phyloP scores from a whole-genome alignment of 768 basidiomycete species.

The Brasilioporus rufonigricans region DNA sequence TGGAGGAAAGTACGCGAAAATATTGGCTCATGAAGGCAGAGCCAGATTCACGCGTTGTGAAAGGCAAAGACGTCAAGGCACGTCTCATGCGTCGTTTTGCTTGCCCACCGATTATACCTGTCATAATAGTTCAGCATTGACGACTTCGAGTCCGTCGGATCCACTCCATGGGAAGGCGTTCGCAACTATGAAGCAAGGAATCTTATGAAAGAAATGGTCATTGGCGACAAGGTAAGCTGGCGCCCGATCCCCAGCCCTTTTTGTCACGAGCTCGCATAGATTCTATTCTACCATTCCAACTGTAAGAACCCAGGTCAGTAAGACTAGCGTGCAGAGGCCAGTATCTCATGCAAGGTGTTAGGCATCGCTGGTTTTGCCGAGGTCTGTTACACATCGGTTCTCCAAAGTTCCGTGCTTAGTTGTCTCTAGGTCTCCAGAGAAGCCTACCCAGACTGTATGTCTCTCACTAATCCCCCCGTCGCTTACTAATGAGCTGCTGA shows the following conservation, averaged over 20 bases:
- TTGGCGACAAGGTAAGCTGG: constrained; percentile 63
- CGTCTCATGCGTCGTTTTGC: constrained; percentile 1
- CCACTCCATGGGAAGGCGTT: constrained; percentile 86
- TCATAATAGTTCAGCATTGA: constrained; percentile 75
- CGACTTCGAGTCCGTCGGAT: constrained; percentile 70
- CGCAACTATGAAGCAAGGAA: constrained; percentile 81
- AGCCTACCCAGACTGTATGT: constrained; percentile 87
- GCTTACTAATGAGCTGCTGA: constrained; percentile 6
- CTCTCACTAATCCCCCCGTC: not conserved
- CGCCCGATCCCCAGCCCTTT: not conserved
- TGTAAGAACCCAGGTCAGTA: constrained; percentile 73
- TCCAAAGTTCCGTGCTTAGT: constrained; percentile 4
- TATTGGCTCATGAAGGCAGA: constrained; percentile 85
- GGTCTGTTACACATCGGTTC: constrained; percentile 38
- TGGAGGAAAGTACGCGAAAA: constrained; percentile 8
- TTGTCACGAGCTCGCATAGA: constrained; percentile 40
- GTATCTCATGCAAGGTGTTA: constrained; percentile 24
- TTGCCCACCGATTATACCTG: not conserved
- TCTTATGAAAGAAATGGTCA: constrained; percentile 77
- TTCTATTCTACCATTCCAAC: constrained; percentile 86
- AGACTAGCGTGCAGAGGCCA: not conserved
- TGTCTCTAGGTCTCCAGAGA: constrained; percentile 63
- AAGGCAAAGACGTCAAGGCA: constrained; percentile 85
- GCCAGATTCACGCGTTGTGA: constrained; percentile 79
- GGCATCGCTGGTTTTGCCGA: constrained; percentile 82